phyloP scores from a whole-genome alignment of 73 alveolate genomes.

The Blepharisma japonicum region DNA sequence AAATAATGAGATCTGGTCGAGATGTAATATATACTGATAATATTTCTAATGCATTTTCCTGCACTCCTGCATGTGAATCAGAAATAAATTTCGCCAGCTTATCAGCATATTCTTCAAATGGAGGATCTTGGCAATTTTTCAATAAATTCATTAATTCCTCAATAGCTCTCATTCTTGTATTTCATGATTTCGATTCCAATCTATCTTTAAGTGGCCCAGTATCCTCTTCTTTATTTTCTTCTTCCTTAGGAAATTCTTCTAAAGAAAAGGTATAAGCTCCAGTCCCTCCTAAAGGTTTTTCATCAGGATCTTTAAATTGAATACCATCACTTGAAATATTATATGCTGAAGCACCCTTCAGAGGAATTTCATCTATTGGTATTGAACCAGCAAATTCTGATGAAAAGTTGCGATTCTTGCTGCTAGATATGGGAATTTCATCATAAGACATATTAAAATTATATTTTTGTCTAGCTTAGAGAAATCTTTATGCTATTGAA shows the following conservation, averaged over 20 bases:
- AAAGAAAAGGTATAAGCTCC: no score
- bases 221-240: neutral
- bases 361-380: no score
- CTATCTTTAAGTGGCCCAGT: neutral
- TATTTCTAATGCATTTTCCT: slow-evolving; percentile 22
- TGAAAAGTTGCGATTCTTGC: no score
- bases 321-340: no score
- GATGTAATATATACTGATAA: neutral
- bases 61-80: neutral
- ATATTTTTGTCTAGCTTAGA: no score
- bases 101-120: neutral
- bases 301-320: no score
- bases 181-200: slow-evolving; percentile 3
- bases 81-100: neutral
- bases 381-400: no score
- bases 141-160: neutral
- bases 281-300: no score
- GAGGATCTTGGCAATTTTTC: neutral
- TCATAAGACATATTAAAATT: no score
- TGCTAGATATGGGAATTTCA: no score
- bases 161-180: neutral
- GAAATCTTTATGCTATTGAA: no score
- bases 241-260: neutral
- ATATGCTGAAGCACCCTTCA: no score
- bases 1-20: neutral